Evolutionary conservation across 1,139 yeast genomes (phyloP).

Genomic region (Debaryomycetaceae sp.): DNA sequence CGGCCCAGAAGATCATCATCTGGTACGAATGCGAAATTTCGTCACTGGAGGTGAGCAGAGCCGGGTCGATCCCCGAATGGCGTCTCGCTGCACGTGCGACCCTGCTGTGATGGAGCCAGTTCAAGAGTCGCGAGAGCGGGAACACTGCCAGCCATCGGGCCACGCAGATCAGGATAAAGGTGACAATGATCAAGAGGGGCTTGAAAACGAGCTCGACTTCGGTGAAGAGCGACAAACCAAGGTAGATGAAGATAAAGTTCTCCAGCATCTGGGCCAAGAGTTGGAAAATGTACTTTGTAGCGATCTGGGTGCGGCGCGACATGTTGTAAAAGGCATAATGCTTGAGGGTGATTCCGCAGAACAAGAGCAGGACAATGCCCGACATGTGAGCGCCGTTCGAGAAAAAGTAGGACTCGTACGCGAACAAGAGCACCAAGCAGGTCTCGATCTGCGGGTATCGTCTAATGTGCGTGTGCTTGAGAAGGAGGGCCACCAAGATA

Average conservation of each 20-base stretch:
- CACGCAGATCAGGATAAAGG: slow-evolving; percentile 82
- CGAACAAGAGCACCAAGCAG: slow-evolving; percentile 79
- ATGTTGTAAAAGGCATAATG: slow-evolving; percentile 96
- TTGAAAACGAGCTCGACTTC: slow-evolving; percentile 92
- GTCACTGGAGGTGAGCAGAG: slow-evolving; percentile 33
- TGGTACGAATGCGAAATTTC: slow-evolving; percentile 94
- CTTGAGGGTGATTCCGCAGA: slow-evolving; percentile 93
- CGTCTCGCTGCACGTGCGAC: slow-evolving; percentile 25
- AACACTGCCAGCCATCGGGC: slow-evolving; percentile 98
- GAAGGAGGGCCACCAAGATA: slow-evolving; percentile 72
- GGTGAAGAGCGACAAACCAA: slow-evolving; percentile 89
- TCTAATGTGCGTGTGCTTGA: slow-evolving; percentile 88
- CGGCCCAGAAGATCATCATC: slow-evolving; percentile 99
- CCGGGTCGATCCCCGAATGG: slow-evolving; percentile 22
- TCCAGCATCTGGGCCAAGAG: slow-evolving; percentile 89
- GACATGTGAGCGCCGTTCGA: slow-evolving; percentile 99
- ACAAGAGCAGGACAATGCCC: slow-evolving; percentile 88
- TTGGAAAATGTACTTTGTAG: slow-evolving; percentile 90
- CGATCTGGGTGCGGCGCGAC: slow-evolving; percentile 95
- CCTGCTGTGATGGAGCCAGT: slow-evolving; percentile 62
- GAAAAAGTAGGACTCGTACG: slow-evolving; percentile 93
- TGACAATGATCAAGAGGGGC: slow-evolving; percentile 82
- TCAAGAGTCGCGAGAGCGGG: slow-evolving; percentile 79
- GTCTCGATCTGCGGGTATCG: slow-evolving; percentile 95
- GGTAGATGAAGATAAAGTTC: slow-evolving; percentile 89